A percentile compares a stretch with the other conserved stretches of the same genome.
These are phyloP conservation scores for Coprinopsis sp. DNA, from an alignment of 768 basidiomycete species.

Conservation along the genomic window DNA sequence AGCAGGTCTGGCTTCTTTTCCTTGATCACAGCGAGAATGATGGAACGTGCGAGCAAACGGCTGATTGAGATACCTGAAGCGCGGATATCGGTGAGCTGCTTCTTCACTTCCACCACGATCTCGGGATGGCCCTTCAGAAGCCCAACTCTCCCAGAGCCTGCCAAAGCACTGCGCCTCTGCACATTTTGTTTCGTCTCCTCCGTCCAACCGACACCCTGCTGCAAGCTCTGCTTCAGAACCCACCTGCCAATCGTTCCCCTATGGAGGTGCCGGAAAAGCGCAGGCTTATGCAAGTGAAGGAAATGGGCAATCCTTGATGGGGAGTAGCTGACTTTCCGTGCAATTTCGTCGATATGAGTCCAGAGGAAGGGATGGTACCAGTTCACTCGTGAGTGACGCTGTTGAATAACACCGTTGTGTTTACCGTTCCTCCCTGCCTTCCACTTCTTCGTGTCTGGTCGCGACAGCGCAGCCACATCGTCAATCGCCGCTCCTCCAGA, in stretches of 20 bases:
- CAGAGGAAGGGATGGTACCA: slow-evolving; percentile 21
- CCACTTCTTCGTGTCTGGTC: slow-evolving; percentile 1
- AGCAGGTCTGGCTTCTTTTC: slow-evolving; percentile 8
- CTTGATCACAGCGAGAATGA: slow-evolving; percentile 15
- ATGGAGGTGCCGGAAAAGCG: neutral
- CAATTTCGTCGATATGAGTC: slow-evolving; percentile 6
- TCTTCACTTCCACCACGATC: slow-evolving; percentile 13
- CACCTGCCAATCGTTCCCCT: neutral
- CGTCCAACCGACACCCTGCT: neutral
- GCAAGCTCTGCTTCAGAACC: neutral
- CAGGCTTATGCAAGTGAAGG: neutral
- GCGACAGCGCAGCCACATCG: neutral
- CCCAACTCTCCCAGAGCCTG: slow-evolving; percentile 13
- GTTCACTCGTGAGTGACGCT: slow-evolving; percentile 5
- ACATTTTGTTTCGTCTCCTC: neutral
- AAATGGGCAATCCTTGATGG: neutral
- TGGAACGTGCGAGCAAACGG: slow-evolving; percentile 10
- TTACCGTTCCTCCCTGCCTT: slow-evolving; percentile 3
- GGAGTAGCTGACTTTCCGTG: neutral
- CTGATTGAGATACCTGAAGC: slow-evolving; percentile 11
- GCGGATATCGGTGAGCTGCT: slow-evolving; percentile 12
- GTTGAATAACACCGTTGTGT: slow-evolving; percentile 12
- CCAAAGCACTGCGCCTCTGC: neutral
- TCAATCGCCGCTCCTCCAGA: neutral
- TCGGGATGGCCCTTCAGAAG: slow-evolving; percentile 13